Conservation (phyloP, 2,329 filamentous ascomycete species). For the Alternaria dauci region DNA sequence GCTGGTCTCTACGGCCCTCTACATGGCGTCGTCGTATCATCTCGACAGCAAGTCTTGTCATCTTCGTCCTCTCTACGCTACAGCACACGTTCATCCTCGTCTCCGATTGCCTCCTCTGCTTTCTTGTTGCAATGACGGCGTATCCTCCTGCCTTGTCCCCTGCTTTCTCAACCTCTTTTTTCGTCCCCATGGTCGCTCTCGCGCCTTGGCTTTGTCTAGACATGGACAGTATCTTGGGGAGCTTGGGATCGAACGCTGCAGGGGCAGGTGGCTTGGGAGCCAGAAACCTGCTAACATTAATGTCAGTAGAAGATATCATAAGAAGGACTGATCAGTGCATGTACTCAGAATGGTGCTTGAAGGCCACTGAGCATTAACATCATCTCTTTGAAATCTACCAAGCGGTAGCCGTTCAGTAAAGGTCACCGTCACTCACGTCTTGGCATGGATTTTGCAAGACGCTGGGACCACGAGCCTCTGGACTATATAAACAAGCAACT, state of each 20-base stretch:
- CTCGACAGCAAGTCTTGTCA: background rate
- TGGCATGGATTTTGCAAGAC: background rate
- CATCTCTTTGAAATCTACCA: background rate
- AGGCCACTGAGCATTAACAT: background rate
- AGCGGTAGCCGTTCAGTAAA: background rate
- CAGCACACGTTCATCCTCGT: background rate
- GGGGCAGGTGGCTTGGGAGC: background rate
- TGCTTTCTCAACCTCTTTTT: no score
- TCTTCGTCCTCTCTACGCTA: background rate
- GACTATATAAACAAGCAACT: background rate
- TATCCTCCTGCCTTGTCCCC: background rate
- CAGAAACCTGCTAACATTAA: background rate
- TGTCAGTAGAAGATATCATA: background rate
- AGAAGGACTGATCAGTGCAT: background rate
- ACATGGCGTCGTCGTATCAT: background rate
- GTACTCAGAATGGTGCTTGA: background rate
- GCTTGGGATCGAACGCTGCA: background rate
- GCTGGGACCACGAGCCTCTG: background rate
- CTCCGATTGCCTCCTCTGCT: no score
- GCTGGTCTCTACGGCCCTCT: background rate
- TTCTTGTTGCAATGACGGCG: background rate
- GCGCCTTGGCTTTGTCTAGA: background rate
- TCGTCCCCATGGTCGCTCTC: background rate
- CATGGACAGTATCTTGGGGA: background rate
- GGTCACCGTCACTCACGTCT: conserved; percentile 2